Percentiles rank a stretch among this genome's conserved stretches.
phyloP scores from a whole-genome alignment of 2,329 filamentous ascomycete genomes.

The Neonectria coccinea region DNA sequence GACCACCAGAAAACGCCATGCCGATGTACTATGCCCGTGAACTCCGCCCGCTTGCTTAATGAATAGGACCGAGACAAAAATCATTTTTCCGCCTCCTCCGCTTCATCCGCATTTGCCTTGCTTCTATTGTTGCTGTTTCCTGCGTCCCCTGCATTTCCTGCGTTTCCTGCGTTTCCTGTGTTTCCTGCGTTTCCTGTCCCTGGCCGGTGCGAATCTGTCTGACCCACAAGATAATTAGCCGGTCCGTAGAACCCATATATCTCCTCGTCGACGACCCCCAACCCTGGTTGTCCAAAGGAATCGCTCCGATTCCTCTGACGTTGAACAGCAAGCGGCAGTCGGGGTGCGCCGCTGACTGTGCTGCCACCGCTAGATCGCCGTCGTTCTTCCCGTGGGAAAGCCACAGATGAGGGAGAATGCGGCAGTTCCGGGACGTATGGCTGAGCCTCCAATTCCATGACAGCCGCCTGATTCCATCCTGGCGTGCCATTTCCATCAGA shows the following conservation, averaged over 20 bases:
- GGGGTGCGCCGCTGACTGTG: constrained; percentile 25
- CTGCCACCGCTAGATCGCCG: constrained; percentile 46
- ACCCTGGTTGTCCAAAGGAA: constrained; percentile 36
- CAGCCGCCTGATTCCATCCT: constrained; percentile 37
- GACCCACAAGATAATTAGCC: constrained; percentile 53
- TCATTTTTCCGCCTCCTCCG: not conserved
- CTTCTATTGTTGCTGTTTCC: not conserved
- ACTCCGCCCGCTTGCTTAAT: constrained; percentile 5
- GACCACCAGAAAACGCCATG: constrained; percentile 6
- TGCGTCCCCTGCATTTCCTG: not conserved
- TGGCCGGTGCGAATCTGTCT: constrained; percentile 50
- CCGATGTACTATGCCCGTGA: not conserved
- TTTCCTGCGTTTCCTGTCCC: constrained; percentile 26
- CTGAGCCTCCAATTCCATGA: constrained; percentile 53
- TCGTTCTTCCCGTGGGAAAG: constrained; percentile 36
- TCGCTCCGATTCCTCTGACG: constrained; percentile 43
- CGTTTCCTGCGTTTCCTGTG: not conserved
- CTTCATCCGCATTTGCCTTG: not conserved
- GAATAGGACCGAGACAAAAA: not conserved
- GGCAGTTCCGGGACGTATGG: constrained; percentile 54
- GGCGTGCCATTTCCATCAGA: constrained; percentile 50
- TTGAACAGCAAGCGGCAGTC: constrained; percentile 44
- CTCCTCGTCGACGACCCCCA: constrained; percentile 57
- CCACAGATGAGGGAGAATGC: constrained; percentile 42
- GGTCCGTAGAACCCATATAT: constrained; percentile 63